These are phyloP conservation scores for Diddensiella transvaalensis DNA, from an alignment of 805 yeast species.

Conservation along the genomic window DNA sequence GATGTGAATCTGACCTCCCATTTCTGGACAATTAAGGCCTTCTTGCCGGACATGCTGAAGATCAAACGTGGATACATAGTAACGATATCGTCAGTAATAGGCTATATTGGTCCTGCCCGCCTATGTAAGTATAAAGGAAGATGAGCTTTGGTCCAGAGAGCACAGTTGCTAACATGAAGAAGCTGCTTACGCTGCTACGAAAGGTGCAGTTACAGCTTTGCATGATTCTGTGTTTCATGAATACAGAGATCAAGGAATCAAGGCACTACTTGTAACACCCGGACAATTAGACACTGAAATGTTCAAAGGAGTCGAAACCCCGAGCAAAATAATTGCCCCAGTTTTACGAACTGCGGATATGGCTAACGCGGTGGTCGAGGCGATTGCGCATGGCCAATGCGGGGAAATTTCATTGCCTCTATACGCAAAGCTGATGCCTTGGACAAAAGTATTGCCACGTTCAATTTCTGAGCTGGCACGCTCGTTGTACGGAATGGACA, in stretches of 20 bases:
- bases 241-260: conserved; percentile 48
- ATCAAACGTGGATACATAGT: conserved; percentile 68
- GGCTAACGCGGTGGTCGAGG: conserved; percentile 55
- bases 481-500: conserved; percentile 18
- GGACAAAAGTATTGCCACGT: conserved; percentile 15
- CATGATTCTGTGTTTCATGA: conserved; percentile 79
- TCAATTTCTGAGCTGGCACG: conserved; percentile 15
- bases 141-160: not conserved
- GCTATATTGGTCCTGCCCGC: conserved; percentile 79
- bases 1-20: conserved; percentile 67
- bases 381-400: conserved; percentile 51
- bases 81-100: conserved; percentile 79
- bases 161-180: too few relatives aligned
- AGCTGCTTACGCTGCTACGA: conserved; percentile 79
- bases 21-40: conserved; percentile 64
- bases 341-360: conserved; percentile 65
- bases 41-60: conserved; percentile 68
- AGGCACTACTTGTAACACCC: conserved; percentile 75
- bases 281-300: conserved; percentile 78
- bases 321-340: conserved; percentile 75
- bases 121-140: conserved; percentile 39
- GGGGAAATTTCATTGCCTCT: conserved; percentile 21
- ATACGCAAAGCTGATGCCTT: conserved; percentile 17
- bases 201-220: conserved; percentile 77
- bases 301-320: conserved; percentile 74